Evolutionary conservation across 371 early-diverging fungal species (phyloP).

Genomic region (Globomyces sp.): DNA sequence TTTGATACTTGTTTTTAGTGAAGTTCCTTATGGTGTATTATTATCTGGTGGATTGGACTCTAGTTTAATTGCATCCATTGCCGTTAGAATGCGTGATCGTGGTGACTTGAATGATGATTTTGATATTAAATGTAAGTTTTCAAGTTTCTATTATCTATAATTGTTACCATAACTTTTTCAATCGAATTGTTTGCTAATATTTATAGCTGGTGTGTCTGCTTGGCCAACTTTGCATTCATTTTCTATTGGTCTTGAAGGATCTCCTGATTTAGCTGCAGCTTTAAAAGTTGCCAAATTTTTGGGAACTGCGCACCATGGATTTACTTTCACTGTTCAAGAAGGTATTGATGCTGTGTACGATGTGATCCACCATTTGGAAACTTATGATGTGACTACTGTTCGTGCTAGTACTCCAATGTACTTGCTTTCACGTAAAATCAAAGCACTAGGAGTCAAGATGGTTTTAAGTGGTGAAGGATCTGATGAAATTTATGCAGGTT

Average conservation of each 20-base stretch:
- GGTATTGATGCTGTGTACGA: conserved; percentile 93
- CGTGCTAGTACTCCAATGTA: conserved; percentile 98
- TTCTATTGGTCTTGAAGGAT: conserved; percentile 90
- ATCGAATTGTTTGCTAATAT: background rate
- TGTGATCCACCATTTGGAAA: conserved; percentile 94
- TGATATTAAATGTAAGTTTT: conserved; percentile 64
- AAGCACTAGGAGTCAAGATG: conserved; percentile 98
- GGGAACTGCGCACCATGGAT: conserved; percentile 89
- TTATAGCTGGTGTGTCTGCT: conserved; percentile 41
- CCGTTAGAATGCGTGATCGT: conserved; percentile 64
- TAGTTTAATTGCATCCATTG: conserved; percentile 90
- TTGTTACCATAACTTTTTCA: background rate
- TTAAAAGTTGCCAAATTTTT: conserved; percentile 85
- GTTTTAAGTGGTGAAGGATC: conserved; percentile 94
- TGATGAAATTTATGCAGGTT: conserved; percentile 94
- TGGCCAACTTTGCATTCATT: conserved; percentile 94
- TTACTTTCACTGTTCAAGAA: conserved; percentile 92
- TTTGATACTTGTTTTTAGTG: conserved; percentile 36
- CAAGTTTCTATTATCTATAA: background rate
- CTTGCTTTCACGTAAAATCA: conserved; percentile 91
- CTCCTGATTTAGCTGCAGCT: conserved; percentile 92
- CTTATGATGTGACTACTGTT: conserved; percentile 98
- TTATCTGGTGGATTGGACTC: conserved; percentile 94
- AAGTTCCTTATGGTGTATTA: conserved; percentile 96
- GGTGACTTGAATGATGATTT: conserved; percentile 57